These are phyloP conservation scores for Wallemia hederae DNA, from an alignment of 1,284 basidiomycete genomes.

Conservation along the genomic window DNA sequence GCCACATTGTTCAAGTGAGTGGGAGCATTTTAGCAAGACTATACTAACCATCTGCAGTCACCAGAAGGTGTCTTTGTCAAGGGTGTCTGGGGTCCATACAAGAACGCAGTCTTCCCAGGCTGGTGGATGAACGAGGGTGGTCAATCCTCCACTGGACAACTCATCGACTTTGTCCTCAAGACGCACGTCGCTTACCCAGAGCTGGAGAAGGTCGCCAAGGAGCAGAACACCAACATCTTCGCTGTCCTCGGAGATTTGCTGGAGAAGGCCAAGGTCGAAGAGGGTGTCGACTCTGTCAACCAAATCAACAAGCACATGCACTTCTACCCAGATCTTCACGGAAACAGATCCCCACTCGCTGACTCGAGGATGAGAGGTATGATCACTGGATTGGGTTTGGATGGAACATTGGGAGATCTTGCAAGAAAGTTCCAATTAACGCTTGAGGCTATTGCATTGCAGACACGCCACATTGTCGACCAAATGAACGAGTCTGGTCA, in stretches of 20 bases:
- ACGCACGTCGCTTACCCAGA: conserved; percentile 59
- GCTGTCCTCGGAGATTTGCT: conserved; percentile 44
- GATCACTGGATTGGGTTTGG: conserved; percentile 58
- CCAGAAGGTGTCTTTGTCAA: conserved; percentile 55
- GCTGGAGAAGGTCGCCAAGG: conserved; percentile 26
- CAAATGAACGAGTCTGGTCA: conserved; percentile 70
- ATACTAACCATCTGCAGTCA: conserved; percentile 18
- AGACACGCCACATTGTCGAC: conserved; percentile 82
- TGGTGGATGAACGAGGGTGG: conserved; percentile 99
- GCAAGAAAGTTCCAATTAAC: conserved; percentile 73
- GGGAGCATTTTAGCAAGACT: background rate
- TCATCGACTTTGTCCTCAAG: conserved; percentile 81
- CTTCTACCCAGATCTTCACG: conserved; percentile 72
- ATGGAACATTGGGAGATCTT: conserved; percentile 46
- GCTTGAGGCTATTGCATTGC: conserved; percentile 76
- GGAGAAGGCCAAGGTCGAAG: conserved; percentile 31
- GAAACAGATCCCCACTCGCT: conserved; percentile 84
- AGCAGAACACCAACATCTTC: conserved; percentile 18
- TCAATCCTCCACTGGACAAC: conserved; percentile 90
- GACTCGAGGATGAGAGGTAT: conserved; percentile 79
- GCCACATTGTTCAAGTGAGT: conserved; percentile 58
- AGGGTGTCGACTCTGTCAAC: conserved; percentile 29
- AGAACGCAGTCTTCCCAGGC: conserved; percentile 62
- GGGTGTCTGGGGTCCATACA: conserved; percentile 93
- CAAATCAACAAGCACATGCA: conserved; percentile 57